These are phyloP conservation scores for Verticillium isaacii DNA, from an alignment of 2,329 filamentous ascomycete genomes.

Conservation along the genomic window DNA sequence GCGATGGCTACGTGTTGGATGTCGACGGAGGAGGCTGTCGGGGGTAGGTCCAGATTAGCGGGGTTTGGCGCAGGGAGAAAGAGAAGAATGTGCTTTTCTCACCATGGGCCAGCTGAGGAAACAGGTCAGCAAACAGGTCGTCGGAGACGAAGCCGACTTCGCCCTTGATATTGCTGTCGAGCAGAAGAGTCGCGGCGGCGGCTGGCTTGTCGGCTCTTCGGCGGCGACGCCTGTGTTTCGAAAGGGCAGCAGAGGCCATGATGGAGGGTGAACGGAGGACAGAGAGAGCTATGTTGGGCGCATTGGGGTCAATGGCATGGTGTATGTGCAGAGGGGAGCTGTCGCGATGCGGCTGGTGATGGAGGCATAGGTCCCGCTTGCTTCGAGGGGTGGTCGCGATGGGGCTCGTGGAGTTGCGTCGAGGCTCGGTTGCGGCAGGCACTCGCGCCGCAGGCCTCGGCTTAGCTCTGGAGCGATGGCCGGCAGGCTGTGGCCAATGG, in stretches of 20 bases:
- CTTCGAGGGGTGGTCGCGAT: not conserved
- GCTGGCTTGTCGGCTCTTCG: constrained; percentile 67
- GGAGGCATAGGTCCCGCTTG: not conserved
- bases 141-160: constrained; percentile 83
- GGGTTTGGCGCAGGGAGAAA: not conserved
- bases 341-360: not conserved
- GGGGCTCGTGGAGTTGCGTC: not conserved
- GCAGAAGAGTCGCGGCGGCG: constrained; percentile 72
- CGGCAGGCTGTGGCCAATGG: not conserved
- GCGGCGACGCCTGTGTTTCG: constrained; percentile 42
- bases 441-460: not conserved
- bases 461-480: not conserved
- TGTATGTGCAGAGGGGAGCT: not conserved
- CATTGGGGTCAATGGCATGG: not conserved
- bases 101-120: constrained; percentile 57
- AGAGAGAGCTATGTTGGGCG: not conserved
- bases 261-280: constrained; percentile 1
- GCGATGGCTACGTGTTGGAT: constrained; percentile 66
- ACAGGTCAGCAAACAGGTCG: constrained; percentile 78
- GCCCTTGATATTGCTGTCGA: constrained; percentile 74
- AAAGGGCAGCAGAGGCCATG: constrained; percentile 20
- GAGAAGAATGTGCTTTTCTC: constrained; percentile 22
- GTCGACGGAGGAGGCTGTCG: constrained; percentile 22
- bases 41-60: not conserved
- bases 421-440: not conserved